These are phyloP conservation scores for Hsuehochloa calcarea DNA, from an alignment of 176 grass and related monocot genomes.

Conservation along the genomic window DNA sequence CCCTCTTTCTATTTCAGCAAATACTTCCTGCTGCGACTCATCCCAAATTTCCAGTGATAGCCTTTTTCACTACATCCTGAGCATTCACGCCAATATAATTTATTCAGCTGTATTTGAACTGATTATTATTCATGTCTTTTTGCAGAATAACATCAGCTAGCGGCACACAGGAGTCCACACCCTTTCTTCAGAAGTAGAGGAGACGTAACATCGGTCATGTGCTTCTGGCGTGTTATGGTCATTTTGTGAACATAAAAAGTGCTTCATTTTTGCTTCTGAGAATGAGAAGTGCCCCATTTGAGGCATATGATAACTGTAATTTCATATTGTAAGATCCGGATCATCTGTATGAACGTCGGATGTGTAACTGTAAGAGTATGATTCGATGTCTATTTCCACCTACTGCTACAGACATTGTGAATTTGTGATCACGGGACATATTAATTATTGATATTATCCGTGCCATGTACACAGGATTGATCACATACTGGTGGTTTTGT, in stretches of 20 bases:
- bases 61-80: neutral
- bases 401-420: neutral
- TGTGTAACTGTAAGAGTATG: neutral
- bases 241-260: conserved; percentile 12
- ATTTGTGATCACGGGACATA: neutral
- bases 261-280: neutral
- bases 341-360: neutral
- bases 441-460: too few species aligned
- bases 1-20: neutral
- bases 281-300: too few species aligned
- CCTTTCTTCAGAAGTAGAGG: neutral
- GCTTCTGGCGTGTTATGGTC: neutral
- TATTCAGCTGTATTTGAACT: conserved; percentile 16
- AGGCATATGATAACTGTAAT: neutral
- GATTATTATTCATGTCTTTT: neutral
- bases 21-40: neutral
- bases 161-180: neutral
- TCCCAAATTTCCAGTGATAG: neutral
- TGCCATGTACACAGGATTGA: too few species aligned
- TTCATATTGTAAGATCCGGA: neutral
- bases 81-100: neutral
- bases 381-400: neutral
- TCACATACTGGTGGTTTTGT: too few species aligned
- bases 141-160: conserved; percentile 34
- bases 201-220: conserved; percentile 7